phyloP scores from a whole-genome alignment of 2,329 filamentous ascomycete genomes.

The Escovopsis sp. region DNA sequence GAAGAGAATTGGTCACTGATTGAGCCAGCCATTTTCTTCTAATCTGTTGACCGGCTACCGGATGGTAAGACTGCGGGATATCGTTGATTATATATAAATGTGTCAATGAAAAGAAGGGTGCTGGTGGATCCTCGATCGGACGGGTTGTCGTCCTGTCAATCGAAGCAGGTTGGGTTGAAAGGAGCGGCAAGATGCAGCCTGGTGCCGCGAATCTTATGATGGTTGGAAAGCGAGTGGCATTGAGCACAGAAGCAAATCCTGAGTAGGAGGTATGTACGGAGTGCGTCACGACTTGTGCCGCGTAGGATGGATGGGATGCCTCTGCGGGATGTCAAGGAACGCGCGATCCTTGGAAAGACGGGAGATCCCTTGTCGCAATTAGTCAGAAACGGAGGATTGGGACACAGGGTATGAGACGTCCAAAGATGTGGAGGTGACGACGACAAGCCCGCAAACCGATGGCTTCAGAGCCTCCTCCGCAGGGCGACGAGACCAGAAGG shows the following conservation, averaged over 20 bases:
- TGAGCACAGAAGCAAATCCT: too few relatives aligned
- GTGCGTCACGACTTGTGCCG: too few relatives aligned
- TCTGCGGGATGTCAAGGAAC: conserved; percentile 1
- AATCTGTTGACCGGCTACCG: not conserved
- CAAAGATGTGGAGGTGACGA: not conserved
- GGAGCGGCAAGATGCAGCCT: too few relatives aligned
- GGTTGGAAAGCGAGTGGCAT: too few relatives aligned
- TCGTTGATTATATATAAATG: not conserved
- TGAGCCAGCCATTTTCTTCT: conserved; percentile 13
- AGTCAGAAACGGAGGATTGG: conserved; percentile 2
- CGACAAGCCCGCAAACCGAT: conserved; percentile 5
- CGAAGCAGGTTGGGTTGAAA: too few relatives aligned
- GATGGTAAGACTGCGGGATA: not conserved
- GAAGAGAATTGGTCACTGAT: conserved; percentile 16
- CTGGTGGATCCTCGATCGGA: not conserved
- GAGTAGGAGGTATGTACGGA: too few relatives aligned
- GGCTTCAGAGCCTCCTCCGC: not conserved
- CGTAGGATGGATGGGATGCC: not conserved
- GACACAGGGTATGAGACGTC: too few relatives aligned
- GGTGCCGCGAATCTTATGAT: too few relatives aligned
- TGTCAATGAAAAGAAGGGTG: not conserved
- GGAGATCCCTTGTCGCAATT: conserved; percentile 4
- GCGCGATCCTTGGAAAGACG: not conserved
- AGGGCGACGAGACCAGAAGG: too few relatives aligned
- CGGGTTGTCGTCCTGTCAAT: too few relatives aligned